Evolutionary conservation across 225 moss, liverwort and hornwort species (phyloP).

Genomic region (Bryum argenteum): DNA sequence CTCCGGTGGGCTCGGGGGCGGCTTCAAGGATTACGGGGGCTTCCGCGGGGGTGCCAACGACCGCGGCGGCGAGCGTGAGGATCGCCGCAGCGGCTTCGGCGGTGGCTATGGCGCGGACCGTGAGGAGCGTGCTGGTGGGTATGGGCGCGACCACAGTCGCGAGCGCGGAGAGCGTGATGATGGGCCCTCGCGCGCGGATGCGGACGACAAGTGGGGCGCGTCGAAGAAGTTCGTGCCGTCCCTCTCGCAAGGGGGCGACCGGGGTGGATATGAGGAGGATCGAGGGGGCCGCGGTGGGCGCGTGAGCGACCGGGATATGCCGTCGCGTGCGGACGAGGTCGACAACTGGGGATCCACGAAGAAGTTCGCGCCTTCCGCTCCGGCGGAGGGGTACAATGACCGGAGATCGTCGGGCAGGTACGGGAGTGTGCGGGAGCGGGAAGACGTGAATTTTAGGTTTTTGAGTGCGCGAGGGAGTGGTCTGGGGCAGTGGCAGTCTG

Average conservation of each 20-base stretch:
- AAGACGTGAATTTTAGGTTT: constrained; percentile 35
- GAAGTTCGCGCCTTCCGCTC: constrained; percentile 72
- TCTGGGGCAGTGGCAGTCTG: background rate
- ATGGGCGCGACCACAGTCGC: constrained; percentile 54
- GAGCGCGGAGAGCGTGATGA: constrained; percentile 58
- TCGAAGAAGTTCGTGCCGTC: constrained; percentile 82
- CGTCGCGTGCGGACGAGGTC: constrained; percentile 96
- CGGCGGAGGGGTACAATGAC: constrained; percentile 59
- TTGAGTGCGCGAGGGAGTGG: constrained; percentile 5
- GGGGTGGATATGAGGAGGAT: constrained; percentile 78
- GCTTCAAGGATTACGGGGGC: constrained; percentile 76
- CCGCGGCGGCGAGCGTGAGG: constrained; percentile 57
- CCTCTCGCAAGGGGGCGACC: constrained; percentile 33
- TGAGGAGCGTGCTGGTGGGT: constrained; percentile 46
- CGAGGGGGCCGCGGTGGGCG: constrained; percentile 54
- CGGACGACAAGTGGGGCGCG: constrained; percentile 86
- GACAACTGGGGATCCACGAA: constrained; percentile 92
- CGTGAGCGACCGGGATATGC: constrained; percentile 91
- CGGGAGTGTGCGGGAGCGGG: background rate
- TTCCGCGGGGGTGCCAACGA: constrained; percentile 72
- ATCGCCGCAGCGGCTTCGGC: constrained; percentile 66
- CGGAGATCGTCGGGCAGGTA: constrained; percentile 66
- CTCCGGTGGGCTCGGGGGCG: constrained; percentile 58
- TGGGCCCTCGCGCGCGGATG: constrained; percentile 85
- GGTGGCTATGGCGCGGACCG: constrained; percentile 70